Evolutionary conservation across 176 grass and related monocot genomes (phyloP).

Genomic region (Triticum timopheevii): DNA sequence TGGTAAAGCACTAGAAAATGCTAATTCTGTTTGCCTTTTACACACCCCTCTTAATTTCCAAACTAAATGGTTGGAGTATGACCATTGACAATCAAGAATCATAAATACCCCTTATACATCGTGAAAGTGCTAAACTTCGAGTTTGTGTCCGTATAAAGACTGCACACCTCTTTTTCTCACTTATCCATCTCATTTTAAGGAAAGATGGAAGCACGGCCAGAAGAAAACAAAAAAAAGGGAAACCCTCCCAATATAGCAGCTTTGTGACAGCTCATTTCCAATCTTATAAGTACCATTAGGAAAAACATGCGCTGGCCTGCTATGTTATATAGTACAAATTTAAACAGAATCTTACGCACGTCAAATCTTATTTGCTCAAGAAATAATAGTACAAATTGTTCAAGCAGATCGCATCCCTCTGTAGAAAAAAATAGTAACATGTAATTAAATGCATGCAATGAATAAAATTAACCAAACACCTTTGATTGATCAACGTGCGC

Average conservation of each 20-base stretch:
- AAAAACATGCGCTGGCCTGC: slow-evolving; percentile 11
- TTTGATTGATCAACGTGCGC: slow-evolving; percentile 99
- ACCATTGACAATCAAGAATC: neutral
- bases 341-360: neutral
- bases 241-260: slow-evolving; percentile 14
- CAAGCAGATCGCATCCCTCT: neutral
- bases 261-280: neutral
- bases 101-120: slow-evolving; percentile 6
- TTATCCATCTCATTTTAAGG: neutral
- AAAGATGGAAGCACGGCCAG: neutral
- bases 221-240: slow-evolving; percentile 26
- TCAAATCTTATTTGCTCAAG: neutral
- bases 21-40: neutral
- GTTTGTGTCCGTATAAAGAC: slow-evolving; percentile 3
- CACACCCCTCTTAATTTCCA: neutral
- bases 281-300: neutral
- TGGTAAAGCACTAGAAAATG: neutral
- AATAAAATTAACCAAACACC: slow-evolving; percentile 44
- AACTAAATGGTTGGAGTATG: neutral
- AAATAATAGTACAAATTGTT: neutral
- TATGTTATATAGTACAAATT: neutral
- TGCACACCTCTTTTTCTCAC: neutral
- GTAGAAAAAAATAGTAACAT: neutral
- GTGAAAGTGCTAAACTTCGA: neutral
- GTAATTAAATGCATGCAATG: slow-evolving; percentile 2